Evolutionary conservation across 1,139 yeast genomes (phyloP).

Genomic region (Suhomyces yuchorum): DNA sequence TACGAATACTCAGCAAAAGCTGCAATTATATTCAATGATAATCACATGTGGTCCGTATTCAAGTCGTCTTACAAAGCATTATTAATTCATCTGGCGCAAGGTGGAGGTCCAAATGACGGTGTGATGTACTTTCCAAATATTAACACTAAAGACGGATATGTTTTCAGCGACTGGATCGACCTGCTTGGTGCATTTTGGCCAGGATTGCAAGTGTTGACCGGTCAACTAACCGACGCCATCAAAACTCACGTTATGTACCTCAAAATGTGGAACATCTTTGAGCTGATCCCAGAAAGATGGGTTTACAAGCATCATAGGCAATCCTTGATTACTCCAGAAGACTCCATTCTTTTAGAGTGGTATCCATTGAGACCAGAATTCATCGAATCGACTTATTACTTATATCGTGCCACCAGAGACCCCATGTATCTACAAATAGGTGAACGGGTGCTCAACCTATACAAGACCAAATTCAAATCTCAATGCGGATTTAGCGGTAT

Average conservation of each 20-base stretch:
- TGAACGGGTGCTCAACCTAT: slow-evolving; percentile 56
- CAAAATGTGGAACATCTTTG: slow-evolving; percentile 80
- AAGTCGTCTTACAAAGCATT: slow-evolving; percentile 59
- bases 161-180: slow-evolving; percentile 73
- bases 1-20: slow-evolving; percentile 87
- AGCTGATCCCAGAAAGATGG: slow-evolving; percentile 91
- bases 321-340: slow-evolving; percentile 15
- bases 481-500: slow-evolving; percentile 84
- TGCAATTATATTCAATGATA: slow-evolving; percentile 71
- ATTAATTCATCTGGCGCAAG: slow-evolving; percentile 45
- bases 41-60: slow-evolving; percentile 61
- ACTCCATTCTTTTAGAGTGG: slow-evolving; percentile 71
- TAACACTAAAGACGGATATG: slow-evolving; percentile 52
- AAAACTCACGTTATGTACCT: slow-evolving; percentile 63
- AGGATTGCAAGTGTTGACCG: slow-evolving; percentile 78
- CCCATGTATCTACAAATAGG: slow-evolving; percentile 84
- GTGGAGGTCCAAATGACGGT: slow-evolving; percentile 39
- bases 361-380: slow-evolving; percentile 92
- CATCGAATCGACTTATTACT: slow-evolving; percentile 81
- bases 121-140: slow-evolving; percentile 67
- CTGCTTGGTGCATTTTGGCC: slow-evolving; percentile 87
- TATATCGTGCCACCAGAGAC: slow-evolving; percentile 83
- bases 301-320: slow-evolving; percentile 32
- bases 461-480: slow-evolving; percentile 53
- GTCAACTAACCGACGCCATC: slow-evolving; percentile 69